phyloP scores from a whole-genome alignment of 169 alveolate genomes.

The Eimeria maxima region DNA sequence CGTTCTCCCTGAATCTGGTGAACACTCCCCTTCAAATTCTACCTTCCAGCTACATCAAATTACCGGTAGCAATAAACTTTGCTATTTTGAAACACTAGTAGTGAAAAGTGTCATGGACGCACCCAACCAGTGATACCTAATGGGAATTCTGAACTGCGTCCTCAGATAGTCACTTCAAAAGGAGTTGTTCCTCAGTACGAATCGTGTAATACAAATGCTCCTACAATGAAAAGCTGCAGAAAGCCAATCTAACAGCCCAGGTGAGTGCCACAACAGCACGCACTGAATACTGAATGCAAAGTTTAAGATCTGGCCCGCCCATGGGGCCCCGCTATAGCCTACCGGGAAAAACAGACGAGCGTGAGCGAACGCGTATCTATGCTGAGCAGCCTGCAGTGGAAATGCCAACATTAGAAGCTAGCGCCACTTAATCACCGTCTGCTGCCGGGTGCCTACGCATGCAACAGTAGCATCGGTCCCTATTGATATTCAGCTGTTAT shows the following conservation, averaged over 20 bases:
- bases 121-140: not conserved
- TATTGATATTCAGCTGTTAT: not conserved
- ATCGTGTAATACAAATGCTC: not conserved
- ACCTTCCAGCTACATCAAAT: not conserved
- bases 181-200: not conserved
- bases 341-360: not conserved
- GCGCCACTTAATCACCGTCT: not conserved
- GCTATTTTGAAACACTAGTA: not conserved
- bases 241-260: not conserved
- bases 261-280: not conserved
- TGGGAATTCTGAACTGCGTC: not conserved
- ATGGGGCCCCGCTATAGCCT: too few relatives aligned
- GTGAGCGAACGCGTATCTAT: not conserved
- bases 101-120: not conserved
- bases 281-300: not conserved
- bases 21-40: not conserved
- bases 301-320: not conserved
- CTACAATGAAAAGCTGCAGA: not conserved
- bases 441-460: not conserved
- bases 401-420: not conserved
- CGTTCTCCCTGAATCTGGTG: not conserved
- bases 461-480: not conserved
- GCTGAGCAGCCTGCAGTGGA: not conserved
- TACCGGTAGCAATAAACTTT: not conserved
- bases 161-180: not conserved